phyloP scores from a whole-genome alignment of 2,329 filamentous ascomycete genomes.

The Alternaria sp. region DNA sequence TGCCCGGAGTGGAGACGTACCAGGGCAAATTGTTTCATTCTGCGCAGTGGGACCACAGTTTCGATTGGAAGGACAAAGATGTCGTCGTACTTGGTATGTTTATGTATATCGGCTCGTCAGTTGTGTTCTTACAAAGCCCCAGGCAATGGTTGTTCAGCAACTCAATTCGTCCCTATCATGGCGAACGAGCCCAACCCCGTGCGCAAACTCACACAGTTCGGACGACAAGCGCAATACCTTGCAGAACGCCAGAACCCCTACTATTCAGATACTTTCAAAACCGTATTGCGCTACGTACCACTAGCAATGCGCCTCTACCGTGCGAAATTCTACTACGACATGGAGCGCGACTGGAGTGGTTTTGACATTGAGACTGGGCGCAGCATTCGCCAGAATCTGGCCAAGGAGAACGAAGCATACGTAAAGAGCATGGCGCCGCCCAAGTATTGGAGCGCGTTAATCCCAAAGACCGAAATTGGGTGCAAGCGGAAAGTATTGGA shows the following conservation, averaged over 20 bases:
- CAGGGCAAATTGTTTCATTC: conserved; percentile 45
- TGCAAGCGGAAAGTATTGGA: conserved; percentile 58
- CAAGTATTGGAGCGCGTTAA: conserved; percentile 53
- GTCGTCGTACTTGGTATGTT: conserved; percentile 39
- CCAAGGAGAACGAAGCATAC: conserved; percentile 52
- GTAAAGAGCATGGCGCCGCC: conserved; percentile 52
- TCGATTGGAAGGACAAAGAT: conserved; percentile 54
- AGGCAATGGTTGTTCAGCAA: conserved; percentile 57
- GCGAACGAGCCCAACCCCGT: conserved; percentile 45
- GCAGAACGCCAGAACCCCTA: conserved; percentile 53
- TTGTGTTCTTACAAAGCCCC: neutral
- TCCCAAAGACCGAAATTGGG: conserved; percentile 54
- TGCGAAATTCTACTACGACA: conserved; percentile 51
- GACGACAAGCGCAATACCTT: conserved; percentile 59
- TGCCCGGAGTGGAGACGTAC: conserved; percentile 56
- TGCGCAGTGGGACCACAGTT: conserved; percentile 54
- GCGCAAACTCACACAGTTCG: conserved; percentile 55
- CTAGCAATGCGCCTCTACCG: conserved; percentile 55
- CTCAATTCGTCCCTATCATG: conserved; percentile 57
- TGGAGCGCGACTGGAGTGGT: conserved; percentile 53
- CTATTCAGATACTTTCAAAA: conserved; percentile 52
- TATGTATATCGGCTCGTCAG: too few species aligned
- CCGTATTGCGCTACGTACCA: conserved; percentile 55
- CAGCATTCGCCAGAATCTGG: conserved; percentile 45
- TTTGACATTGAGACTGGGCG: conserved; percentile 50